Evolutionary conservation across 2,329 filamentous ascomycete species (phyloP).

Genomic region (Cercospora sojina): DNA sequence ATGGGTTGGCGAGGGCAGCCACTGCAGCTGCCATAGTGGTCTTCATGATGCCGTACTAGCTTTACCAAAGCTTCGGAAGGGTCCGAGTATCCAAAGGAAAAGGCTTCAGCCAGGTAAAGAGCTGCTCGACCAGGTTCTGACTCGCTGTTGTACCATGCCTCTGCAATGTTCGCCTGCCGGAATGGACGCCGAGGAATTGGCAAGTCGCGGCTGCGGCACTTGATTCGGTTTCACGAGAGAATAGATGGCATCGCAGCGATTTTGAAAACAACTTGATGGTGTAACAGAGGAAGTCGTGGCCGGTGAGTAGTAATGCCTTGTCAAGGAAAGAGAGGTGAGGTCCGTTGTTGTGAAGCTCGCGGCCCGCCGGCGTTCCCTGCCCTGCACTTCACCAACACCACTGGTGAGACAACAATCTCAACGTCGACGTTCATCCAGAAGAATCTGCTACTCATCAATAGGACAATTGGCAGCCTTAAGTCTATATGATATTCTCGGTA

Average conservation of each 20-base stretch:
- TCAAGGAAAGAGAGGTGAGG: background rate
- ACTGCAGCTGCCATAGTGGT: slow-evolving; percentile 32
- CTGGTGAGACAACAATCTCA: background rate
- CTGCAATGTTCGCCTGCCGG: background rate
- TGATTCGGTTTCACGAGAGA: background rate
- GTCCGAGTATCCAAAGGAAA: background rate
- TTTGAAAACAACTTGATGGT: background rate
- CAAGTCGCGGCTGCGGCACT: background rate
- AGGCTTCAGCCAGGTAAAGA: background rate
- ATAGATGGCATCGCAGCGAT: background rate
- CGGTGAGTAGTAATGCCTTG: background rate
- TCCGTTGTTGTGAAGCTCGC: background rate
- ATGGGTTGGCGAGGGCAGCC: slow-evolving; percentile 34
- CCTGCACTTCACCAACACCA: background rate
- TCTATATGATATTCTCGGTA: background rate
- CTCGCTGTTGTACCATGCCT: background rate
- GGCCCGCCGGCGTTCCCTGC: background rate
- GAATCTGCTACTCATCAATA: background rate
- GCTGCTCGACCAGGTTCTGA: slow-evolving; percentile 1
- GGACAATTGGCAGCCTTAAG: background rate
- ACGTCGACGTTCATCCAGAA: background rate
- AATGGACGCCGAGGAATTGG: background rate
- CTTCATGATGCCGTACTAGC: slow-evolving; percentile 22
- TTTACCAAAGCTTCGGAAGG: background rate
- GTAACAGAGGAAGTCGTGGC: background rate